A percentile compares a stretch with the other conserved stretches of the same genome.
These are phyloP conservation scores for Williopsis jadinii DNA, from an alignment of 1,139 yeast species.

Conservation along the genomic window DNA sequence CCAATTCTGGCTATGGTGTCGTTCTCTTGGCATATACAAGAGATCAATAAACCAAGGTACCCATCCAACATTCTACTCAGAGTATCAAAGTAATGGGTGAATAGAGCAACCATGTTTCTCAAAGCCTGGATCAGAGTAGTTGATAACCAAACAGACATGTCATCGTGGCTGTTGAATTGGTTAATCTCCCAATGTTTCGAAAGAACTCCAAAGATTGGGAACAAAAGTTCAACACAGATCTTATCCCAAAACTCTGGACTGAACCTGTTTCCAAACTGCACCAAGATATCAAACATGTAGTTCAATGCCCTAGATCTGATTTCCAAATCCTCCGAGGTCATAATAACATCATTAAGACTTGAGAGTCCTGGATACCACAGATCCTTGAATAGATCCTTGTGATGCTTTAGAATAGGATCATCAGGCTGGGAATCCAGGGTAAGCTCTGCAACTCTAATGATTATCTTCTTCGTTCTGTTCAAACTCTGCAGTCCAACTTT, in stretches of 20 bases:
- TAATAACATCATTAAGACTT: constrained; percentile 81
- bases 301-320: constrained; percentile 86
- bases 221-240: constrained; percentile 67
- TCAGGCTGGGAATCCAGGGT: constrained; percentile 43
- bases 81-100: constrained; percentile 71
- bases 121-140: constrained; percentile 95
- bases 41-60: constrained; percentile 66
- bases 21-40: constrained; percentile 94
- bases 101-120: constrained; percentile 77
- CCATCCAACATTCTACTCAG: constrained; percentile 71
- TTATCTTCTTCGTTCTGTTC: constrained; percentile 63
- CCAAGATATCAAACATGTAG: constrained; percentile 72
- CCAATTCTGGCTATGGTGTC: constrained; percentile 96
- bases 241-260: constrained; percentile 74
- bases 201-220: constrained; percentile 84
- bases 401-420: constrained; percentile 31
- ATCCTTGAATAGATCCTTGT: constrained; percentile 31
- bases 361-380: constrained; percentile 68
- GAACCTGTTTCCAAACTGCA: constrained; percentile 73
- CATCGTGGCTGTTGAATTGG: constrained; percentile 65
- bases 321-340: constrained; percentile 92
- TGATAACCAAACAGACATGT: constrained; percentile 89
- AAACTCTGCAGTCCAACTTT: constrained; percentile 74
- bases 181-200: constrained; percentile 71
- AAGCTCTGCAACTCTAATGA: constrained; percentile 47